phyloP scores from a whole-genome alignment of 805 yeast species.

The Saturnispora diversa region DNA sequence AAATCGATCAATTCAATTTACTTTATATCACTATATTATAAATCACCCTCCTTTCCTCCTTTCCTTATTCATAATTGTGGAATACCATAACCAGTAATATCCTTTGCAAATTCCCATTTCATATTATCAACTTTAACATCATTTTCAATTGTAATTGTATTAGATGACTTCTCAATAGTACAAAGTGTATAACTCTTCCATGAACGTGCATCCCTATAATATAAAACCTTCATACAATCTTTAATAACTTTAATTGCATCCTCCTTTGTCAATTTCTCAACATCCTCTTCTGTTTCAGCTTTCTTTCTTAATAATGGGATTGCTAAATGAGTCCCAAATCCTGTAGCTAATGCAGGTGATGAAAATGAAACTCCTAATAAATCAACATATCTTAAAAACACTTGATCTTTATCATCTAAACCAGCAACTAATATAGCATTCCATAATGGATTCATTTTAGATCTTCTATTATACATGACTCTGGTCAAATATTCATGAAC shows the following conservation, averaged over 20 bases:
- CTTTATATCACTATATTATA: too few relatives aligned
- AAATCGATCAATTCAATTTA: too few relatives aligned
- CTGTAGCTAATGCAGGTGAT: conserved; percentile 87
- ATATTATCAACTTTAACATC: conserved; percentile 61
- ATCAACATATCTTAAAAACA: conserved; percentile 81
- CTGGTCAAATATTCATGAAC: conserved; percentile 81
- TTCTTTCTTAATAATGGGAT: conserved; percentile 81
- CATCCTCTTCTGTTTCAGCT: conserved; percentile 74
- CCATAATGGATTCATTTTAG: conserved; percentile 95
- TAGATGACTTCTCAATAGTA: conserved; percentile 55
- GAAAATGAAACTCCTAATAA: conserved; percentile 85
- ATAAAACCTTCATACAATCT: conserved; percentile 89
- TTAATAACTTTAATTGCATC: conserved; percentile 71
- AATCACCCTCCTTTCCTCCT: too few relatives aligned
- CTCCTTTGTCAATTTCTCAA: conserved; percentile 55
- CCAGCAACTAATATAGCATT: conserved; percentile 92
- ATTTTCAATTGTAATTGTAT: conserved; percentile 49
- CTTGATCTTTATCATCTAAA: conserved; percentile 56
- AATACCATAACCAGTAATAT: conserved; percentile 79
- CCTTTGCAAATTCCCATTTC: conserved; percentile 86
- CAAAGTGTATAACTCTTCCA: conserved; percentile 78
- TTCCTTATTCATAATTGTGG: conserved; percentile 26
- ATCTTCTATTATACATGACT: conserved; percentile 78
- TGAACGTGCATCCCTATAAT: conserved; percentile 94
- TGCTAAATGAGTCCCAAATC: conserved; percentile 94